phyloP scores from a whole-genome alignment of 768 basidiomycete genomes.

The Hygrophorus pudorinus region DNA sequence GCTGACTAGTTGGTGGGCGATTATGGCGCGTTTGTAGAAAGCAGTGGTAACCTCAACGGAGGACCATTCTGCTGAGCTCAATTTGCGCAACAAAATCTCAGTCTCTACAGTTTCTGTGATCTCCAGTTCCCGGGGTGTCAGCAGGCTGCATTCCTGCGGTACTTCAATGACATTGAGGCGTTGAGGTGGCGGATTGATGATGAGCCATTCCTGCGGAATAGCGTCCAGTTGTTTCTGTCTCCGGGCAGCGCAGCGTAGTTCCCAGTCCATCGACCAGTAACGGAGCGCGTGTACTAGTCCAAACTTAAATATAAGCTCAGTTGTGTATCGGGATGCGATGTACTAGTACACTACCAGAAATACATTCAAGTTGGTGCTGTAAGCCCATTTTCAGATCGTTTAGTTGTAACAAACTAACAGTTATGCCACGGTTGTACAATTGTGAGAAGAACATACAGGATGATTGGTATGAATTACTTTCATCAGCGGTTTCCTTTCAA shows the following conservation, averaged over 20 bases:
- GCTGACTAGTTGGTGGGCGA: conserved; percentile 55
- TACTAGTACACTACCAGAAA: too few relatives aligned
- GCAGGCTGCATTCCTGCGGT: conserved; percentile 40
- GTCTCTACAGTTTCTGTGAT: conserved; percentile 48
- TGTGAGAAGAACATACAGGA: too few relatives aligned
- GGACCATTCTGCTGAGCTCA: conserved; percentile 39
- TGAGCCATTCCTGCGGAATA: too few relatives aligned
- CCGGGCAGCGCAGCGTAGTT: conserved; percentile 23
- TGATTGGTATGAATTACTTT: too few relatives aligned
- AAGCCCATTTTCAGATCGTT: too few relatives aligned
- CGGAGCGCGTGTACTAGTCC: too few relatives aligned
- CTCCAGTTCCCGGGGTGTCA: conserved; percentile 42
- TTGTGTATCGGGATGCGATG: too few relatives aligned
- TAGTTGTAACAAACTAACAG: too few relatives aligned
- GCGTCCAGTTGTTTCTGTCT: conserved; percentile 37
- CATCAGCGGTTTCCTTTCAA: too few relatives aligned
- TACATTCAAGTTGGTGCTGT: too few relatives aligned
- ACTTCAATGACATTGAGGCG: conserved; percentile 38
- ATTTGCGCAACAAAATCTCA: conserved; percentile 31
- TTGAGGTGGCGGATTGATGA: conserved; percentile 27
- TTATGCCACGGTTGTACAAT: too few relatives aligned
- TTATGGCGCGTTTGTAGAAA: conserved; percentile 55
- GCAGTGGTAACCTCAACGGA: conserved; percentile 50
- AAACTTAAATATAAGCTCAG: too few relatives aligned
- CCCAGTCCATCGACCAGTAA: conserved; percentile 18